Percentiles rank a stretch among this genome's conserved stretches.
Conservation (phyloP, 257 asterid species). For the Marsdenia floribunda region DNA sequence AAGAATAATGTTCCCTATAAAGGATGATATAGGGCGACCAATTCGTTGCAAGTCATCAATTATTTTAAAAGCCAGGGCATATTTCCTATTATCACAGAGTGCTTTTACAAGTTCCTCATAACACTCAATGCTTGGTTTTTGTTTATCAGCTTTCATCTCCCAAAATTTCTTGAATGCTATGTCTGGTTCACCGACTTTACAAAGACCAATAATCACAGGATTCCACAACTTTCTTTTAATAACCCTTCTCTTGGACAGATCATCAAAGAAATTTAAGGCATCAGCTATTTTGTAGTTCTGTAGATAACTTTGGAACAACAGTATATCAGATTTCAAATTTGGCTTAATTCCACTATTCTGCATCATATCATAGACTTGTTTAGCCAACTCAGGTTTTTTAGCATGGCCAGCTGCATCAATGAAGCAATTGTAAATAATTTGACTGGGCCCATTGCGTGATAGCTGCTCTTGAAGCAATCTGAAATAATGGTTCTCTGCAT, state of each 20-base stretch:
- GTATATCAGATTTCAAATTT: slow-evolving; percentile 31
- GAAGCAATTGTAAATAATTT: slow-evolving; percentile 39
- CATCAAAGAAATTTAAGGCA: slow-evolving; percentile 44
- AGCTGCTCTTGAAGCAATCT: slow-evolving; percentile 61
- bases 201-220: slow-evolving; percentile 59
- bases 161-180: slow-evolving; percentile 43
- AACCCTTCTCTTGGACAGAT: slow-evolving; percentile 29
- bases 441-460: slow-evolving; percentile 23
- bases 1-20: slow-evolving; percentile 71
- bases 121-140: slow-evolving; percentile 57
- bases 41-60: slow-evolving; percentile 50
- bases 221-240: slow-evolving; percentile 37
- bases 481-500: slow-evolving; percentile 44
- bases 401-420: slow-evolving; percentile 89
- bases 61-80: slow-evolving; percentile 40
- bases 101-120: slow-evolving; percentile 72
- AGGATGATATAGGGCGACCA: slow-evolving; percentile 63
- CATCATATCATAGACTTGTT: slow-evolving; percentile 55
- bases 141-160: slow-evolving; percentile 35
- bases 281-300: slow-evolving; percentile 32
- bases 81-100: slow-evolving; percentile 40
- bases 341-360: slow-evolving; percentile 33
- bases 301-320: slow-evolving; percentile 52
- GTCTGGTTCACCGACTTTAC: slow-evolving; percentile 36
- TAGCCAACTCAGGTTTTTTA: slow-evolving; percentile 52